Evolutionary conservation across 768 basidiomycete genomes (phyloP), one percentile per base, ranked within the genome.

Genomic region (Boletus reticulatus): DNA sequence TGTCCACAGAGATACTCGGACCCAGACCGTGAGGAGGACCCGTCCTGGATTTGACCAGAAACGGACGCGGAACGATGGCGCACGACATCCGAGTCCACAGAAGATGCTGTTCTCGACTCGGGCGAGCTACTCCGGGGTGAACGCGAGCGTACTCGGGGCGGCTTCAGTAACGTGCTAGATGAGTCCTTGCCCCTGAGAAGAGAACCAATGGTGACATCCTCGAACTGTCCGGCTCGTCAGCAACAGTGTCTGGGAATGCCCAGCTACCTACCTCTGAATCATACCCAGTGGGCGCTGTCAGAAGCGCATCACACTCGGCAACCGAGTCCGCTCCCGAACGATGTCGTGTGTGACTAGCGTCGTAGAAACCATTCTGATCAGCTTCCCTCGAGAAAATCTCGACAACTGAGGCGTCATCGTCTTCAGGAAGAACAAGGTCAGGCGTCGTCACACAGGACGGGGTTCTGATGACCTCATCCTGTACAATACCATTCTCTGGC

Each of bases 381-480:
- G 27, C 29, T 29, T 22, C 32, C 29, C 8, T 29, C 14, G 48
- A 38, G 36, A n/a, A 12, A 19, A 6, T 42, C 20, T 50, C 49
- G 24, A 10, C 2, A 2, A 32, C 31, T 4, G 13, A 45, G 4
- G 14, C 6, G 1, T 4, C 8, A 8, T 38, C 44, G 10, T 55
- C 53, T 14, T 65, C 58, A 6, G 65, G 63, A 1, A 67, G 47
- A 29, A 67, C 1, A 10, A 67, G 63, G 17, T 63, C 51, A 20
- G 61, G 59, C 6, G 59, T 55, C 4, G 36, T 43, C 22, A 24
- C 1, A 17, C 20, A 31, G 8, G 48, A 50, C 37, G 6, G 2
- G 11, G 6, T 13, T 16, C 31, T 22, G 14, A 41, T 20, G 20
- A 8, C 7, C 36, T 41, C 43, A 12, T 46, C 34, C n/a, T 16